phyloP scores from a whole-genome alignment of 805 yeast species.

The Candida maesae region DNA sequence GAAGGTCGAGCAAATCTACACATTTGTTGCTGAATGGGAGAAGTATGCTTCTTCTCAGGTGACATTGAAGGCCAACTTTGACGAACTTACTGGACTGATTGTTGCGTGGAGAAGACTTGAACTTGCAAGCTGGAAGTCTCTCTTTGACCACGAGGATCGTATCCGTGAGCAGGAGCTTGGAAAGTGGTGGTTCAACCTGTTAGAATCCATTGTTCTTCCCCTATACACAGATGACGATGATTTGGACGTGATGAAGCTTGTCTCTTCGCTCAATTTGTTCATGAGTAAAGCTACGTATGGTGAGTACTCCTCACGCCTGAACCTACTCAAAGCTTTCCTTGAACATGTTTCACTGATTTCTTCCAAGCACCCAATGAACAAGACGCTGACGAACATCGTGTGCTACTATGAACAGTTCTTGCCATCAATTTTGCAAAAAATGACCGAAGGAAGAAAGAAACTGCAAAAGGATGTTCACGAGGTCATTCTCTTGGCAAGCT shows the following conservation, averaged over 20 bases:
- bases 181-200: conserved; percentile 89
- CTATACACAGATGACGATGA: conserved; percentile 35
- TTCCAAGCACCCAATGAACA: conserved; percentile 25
- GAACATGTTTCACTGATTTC: conserved; percentile 42
- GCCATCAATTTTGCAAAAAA: conserved; percentile 41
- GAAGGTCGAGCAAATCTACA: conserved; percentile 83
- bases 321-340: conserved; percentile 60
- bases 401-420: conserved; percentile 66
- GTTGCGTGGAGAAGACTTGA: conserved; percentile 92
- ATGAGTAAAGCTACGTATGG: conserved; percentile 75
- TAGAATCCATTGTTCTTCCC: conserved; percentile 67
- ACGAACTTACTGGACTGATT: conserved; percentile 59
- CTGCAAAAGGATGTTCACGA: conserved; percentile 81
- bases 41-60: conserved; percentile 81
- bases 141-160: conserved; percentile 63
- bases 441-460: conserved; percentile 44
- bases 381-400: conserved; percentile 54
- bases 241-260: conserved; percentile 33
- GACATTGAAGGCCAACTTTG: conserved; percentile 53
- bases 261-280: conserved; percentile 67
- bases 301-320: conserved; percentile 59
- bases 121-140: conserved; percentile 75
- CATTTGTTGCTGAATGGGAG: conserved; percentile 88
- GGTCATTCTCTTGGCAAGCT: conserved; percentile 83
- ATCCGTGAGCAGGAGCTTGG: conserved; percentile 49